Percentiles rank a stretch among this genome's conserved stretches.
These are phyloP conservation scores for Sugiyamaella neomexicana DNA, from an alignment of 1,139 yeast species.

Conservation along the genomic window DNA sequence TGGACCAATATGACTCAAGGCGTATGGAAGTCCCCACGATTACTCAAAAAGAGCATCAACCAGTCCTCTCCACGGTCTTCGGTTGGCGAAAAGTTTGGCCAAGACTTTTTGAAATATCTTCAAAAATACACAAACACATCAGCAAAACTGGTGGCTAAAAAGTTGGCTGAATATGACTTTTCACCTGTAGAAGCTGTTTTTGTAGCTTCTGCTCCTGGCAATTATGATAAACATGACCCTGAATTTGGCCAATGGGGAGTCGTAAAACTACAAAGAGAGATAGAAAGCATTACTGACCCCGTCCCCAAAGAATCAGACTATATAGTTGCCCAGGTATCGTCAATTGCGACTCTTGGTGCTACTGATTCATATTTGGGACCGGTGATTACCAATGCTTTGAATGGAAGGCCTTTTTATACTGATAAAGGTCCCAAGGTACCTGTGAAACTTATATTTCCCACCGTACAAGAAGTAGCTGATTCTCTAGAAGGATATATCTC, in stretches of 20 bases:
- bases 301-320: conserved; percentile 19
- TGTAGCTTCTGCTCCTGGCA: conserved; percentile 41
- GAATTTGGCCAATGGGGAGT: conserved; percentile 32
- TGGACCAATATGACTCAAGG: conserved; percentile 41
- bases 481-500: conserved; percentile 38
- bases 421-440: neutral
- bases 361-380: conserved; percentile 30
- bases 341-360: conserved; percentile 35
- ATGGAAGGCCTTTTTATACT: conserved; percentile 23
- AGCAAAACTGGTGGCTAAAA: conserved; percentile 24
- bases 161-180: conserved; percentile 33
- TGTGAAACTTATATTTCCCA: conserved; percentile 36
- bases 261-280: conserved; percentile 26
- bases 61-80: neutral
- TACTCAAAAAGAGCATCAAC: conserved; percentile 15
- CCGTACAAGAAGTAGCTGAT: conserved; percentile 34
- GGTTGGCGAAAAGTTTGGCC: conserved; percentile 27
- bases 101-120: conserved; percentile 34
- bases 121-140: conserved; percentile 28
- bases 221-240: conserved; percentile 21
- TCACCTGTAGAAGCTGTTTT: conserved; percentile 32
- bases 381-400: conserved; percentile 26
- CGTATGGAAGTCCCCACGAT: conserved; percentile 36
- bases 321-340: conserved; percentile 36
- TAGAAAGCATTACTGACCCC: conserved; percentile 18